phyloP scores from a whole-genome alignment of 208 protist species.

The Wallacemonas sp. region DNA sequence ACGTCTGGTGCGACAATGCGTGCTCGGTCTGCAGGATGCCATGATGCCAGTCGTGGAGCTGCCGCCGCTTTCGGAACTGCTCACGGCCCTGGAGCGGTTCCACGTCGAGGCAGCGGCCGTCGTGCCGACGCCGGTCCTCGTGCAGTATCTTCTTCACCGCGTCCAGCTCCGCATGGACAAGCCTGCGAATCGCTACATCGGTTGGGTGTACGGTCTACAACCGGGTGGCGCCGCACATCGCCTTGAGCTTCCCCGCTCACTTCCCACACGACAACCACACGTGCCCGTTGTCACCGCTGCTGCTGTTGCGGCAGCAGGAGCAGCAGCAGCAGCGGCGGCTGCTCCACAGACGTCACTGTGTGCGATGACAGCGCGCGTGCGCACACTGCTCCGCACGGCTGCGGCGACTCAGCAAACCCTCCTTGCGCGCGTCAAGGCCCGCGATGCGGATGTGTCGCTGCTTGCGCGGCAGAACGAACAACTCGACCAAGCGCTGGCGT shows the following conservation, averaged over 20 bases:
- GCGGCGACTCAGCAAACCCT: not conserved
- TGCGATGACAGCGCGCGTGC: not conserved
- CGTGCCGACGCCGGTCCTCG: too few species aligned
- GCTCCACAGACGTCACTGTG: not conserved
- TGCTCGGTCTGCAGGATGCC: not conserved
- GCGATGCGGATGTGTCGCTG: not conserved
- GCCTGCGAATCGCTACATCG: not conserved
- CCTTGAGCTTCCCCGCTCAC: too few species aligned
- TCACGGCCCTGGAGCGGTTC: slow-evolving; percentile 1
- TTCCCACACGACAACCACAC: too few species aligned
- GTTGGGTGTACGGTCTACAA: not conserved
- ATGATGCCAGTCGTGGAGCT: slow-evolving; percentile 1
- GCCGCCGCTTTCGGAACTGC: slow-evolving; percentile 1
- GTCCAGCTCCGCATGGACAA: not conserved
- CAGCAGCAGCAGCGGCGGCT: not conserved
- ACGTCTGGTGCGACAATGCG: not conserved
- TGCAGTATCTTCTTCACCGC: slow-evolving; percentile 19
- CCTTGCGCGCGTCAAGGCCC: not conserved
- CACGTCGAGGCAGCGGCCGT: too few species aligned
- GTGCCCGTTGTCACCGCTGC: too few species aligned
- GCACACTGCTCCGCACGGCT: not conserved
- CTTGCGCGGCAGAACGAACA: slow-evolving; percentile 15
- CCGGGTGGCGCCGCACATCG: not conserved
- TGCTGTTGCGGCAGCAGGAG: too few species aligned
- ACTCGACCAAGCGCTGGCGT: slow-evolving; percentile 15